These are phyloP conservation scores for Vitis hybrid DNA, from an alignment of 177 flowering plant species.

Conservation along the genomic window DNA sequence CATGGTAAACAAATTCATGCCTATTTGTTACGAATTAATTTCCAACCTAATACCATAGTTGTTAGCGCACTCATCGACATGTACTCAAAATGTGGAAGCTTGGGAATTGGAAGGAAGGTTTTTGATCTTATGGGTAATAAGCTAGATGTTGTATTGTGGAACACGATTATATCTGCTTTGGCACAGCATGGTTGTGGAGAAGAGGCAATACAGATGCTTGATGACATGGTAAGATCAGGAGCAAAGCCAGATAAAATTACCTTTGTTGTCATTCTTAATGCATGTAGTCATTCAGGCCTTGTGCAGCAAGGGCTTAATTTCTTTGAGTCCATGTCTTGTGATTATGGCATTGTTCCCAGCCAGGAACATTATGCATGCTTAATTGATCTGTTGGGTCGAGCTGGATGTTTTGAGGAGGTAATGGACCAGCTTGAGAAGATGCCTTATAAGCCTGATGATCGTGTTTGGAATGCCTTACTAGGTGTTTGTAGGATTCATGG, in stretches of 20 bases:
- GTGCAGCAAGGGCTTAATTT: slow-evolving; percentile 51
- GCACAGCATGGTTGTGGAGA: slow-evolving; percentile 66
- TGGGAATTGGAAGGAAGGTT: slow-evolving; percentile 36
- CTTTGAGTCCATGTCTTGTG: slow-evolving; percentile 45
- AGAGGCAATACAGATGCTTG: slow-evolving; percentile 41
- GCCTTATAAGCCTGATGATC: slow-evolving; percentile 45
- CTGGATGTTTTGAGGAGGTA: slow-evolving; percentile 43
- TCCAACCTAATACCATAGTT: slow-evolving; percentile 58
- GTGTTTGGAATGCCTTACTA: slow-evolving; percentile 50
- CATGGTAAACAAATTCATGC: slow-evolving; percentile 56
- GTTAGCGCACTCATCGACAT: slow-evolving; percentile 70
- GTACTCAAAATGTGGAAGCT: slow-evolving; percentile 72
- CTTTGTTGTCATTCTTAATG: slow-evolving; percentile 54
- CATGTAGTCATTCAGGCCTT: slow-evolving; percentile 69
- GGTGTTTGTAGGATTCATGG: slow-evolving; percentile 50
- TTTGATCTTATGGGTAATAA: slow-evolving; percentile 42
- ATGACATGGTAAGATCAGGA: slow-evolving; percentile 45
- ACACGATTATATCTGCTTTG: slow-evolving; percentile 68
- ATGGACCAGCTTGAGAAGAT: slow-evolving; percentile 42
- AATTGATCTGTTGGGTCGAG: slow-evolving; percentile 51
- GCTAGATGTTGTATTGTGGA: slow-evolving; percentile 59
- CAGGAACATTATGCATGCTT: slow-evolving; percentile 74
- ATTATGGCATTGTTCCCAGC: slow-evolving; percentile 47
- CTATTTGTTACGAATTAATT: slow-evolving; percentile 30
- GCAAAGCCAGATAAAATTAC: slow-evolving; percentile 52